Base-by-base conservation (phyloP, 345 rosid genomes). In the Sisymbrium altissimum region DNA sequence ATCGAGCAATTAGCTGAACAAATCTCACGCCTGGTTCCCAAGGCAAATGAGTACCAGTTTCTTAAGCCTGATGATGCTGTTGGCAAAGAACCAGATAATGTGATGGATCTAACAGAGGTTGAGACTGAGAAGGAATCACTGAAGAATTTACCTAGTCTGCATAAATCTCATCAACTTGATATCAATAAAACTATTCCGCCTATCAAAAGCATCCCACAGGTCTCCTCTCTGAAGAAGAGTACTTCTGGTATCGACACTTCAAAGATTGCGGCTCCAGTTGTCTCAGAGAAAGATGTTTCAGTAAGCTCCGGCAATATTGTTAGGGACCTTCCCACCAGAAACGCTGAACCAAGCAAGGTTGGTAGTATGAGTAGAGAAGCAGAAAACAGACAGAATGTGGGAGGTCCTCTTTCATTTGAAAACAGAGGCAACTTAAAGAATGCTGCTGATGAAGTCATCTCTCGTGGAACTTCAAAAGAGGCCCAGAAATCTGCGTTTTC, bases 1-100 rank as follows among this genome's bases (percentile, higher is more conserved):
- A 69, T 87, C 66, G 97, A 88, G 72, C 87, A 83, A 52, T 75
- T 94, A 78, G 75, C 68, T 66, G 86, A 87, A 67, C 82, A 85
- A 78, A 82, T 88, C 70, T 89, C 93, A 33, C 73, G 53, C 59
- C 96, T 91, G 65, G 59, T 77, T 59, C 61, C 62, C 45, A 83
- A 80, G 83, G 84, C 60, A 67, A 52, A 41, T 35, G 82, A 81
- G 81, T 53, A 66, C 63, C 78, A 80, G 73, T 55, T 60, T 38
- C 68, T 58, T 68, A 87, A 79, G 53, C 70, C 83, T 35, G 55
- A 61, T 46, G 54, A 70, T 64, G 70, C 15, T 63, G 66, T 62
- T 45, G 66, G 66, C 53, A 63, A 64, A 45, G 41, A 64, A 68
- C 60, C 68, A 48, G 61, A 67, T 58, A 75, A 78, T 38, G 68